Base-by-base conservation (phyloP, 257 asterid species). In the Fraxinus excelsior region DNA sequence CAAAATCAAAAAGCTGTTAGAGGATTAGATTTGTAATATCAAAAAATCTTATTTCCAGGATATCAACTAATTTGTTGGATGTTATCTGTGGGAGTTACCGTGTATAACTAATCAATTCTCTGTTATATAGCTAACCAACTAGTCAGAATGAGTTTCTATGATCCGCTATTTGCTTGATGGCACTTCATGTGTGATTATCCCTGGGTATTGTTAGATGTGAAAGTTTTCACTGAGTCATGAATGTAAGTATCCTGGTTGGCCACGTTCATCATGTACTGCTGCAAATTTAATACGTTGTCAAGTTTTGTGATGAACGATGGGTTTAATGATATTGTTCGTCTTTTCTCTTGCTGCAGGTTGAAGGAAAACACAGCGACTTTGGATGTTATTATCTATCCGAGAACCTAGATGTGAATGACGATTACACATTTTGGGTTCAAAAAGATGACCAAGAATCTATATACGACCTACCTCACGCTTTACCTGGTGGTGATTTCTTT, bases 311-410 rank as follows among this genome's bases (percentile, higher is more conserved):
- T 66, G 62, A 74, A 58, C 42, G 32, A 67, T 76, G 77, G 44
- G 25, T 68, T 80, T 75, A 51, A 44, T 73, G 73, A 35, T 75
- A 64, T 14, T 64, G 40, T 49, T 46, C 70, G 53, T 53, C 70
- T 71, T 79, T 67, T 75, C 16, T 81, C 81, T 76, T 80, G 71
- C 74, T 77, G 76, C 87, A 95, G 99, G 93, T 96, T 78, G 94
- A 91, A 86, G 93, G 97, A 77, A 89, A 88, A 78, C 83, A 87
- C 73, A 74, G 80, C 84, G 78, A 81, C 77, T 85, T 81, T 71
- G 91, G 91, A 77, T 90, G 92, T 86, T 91, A 91, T 87, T 96
- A 96, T 87, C 84, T 96, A 74, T 88, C 96, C 66, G 98, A 96
- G 84, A 91, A 89, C 90, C 96, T 96, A 56, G 86, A 93, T 79